Base-by-base conservation (phyloP, 345 rosid species). In the Populus davidiana region DNA sequence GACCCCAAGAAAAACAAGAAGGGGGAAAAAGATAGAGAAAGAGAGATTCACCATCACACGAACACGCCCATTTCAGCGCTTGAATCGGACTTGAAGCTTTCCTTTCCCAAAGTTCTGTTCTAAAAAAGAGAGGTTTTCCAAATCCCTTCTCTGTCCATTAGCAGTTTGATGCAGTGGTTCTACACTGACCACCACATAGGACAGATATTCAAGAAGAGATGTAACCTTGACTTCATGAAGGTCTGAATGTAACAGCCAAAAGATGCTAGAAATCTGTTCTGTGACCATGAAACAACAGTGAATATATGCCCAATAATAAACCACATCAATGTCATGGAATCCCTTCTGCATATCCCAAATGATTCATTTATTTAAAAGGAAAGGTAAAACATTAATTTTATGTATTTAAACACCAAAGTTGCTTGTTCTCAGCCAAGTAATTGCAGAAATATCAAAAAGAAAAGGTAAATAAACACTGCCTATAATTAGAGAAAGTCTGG, bases 41-140 rank as follows among this genome's bases (percentile, higher is more conserved):
- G 23, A 43, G 17, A 62, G 21, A 54, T 49, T 73, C 78, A 92
- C 98, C 98, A 89, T 85, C 71, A 87, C 82, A 67, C 93, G 87
- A 54, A 96, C 88, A 1, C 97, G 92, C 56, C 98, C 98, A 85
- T 96, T 96, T 67, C 97, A 88, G 77, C 90, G 91, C 86, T 96
- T 96, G 74, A 92, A 84, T 64, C 93, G 87, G 69, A 85, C 90
- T 81, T 86, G 87, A 52, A 94, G 83, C 85, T 84, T 88, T 79
- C 93, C 97, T 78, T 77, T 87, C 75, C 89, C 85, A 18, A 82
- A 80, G 77, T 85, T 87, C 63, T 84, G 88, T 82, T 90, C 89
- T 69, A 76, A 78, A 80, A 74, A 80, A 71, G 89, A 82, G 67
- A 88, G 56, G 59, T 52, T 87, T 78, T 85, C 91, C 75, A 82